Evolutionary conservation across 2,329 filamentous ascomycete genomes (phyloP).

Genomic region (Fusarium papillatum): DNA sequence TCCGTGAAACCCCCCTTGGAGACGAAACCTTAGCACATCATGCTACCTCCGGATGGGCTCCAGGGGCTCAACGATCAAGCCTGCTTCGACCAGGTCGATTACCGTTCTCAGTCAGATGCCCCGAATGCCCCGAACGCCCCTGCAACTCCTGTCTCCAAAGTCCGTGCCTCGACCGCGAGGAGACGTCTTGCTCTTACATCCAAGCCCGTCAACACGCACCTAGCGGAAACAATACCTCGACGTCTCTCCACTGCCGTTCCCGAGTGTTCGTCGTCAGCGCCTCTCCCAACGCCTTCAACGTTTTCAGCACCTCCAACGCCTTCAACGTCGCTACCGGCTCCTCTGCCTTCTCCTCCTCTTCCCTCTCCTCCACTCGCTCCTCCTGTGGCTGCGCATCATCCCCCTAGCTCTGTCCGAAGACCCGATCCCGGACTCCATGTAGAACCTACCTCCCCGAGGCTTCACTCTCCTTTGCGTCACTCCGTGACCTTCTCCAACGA

Average conservation of each 20-base stretch:
- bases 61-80: constrained; percentile 40
- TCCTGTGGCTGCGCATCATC: constrained; percentile 33
- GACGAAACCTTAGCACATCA: constrained; percentile 46
- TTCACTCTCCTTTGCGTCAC: constrained; percentile 48
- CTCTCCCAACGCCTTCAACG: constrained; percentile 21
- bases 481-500: constrained; percentile 44
- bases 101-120: constrained; percentile 39
- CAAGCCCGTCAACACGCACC: constrained; percentile 33
- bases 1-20: constrained; percentile 30
- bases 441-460: constrained; percentile 46
- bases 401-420: constrained; percentile 36
- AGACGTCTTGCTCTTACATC: constrained; percentile 33
- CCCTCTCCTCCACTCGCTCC: constrained; percentile 27
- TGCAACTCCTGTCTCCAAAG: constrained; percentile 36
- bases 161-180: constrained; percentile 31
- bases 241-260: constrained; percentile 32
- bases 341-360: constrained; percentile 6
- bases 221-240: constrained; percentile 37
- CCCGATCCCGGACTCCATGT: constrained; percentile 41
- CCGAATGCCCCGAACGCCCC: constrained; percentile 28
- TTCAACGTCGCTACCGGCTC: constrained; percentile 8
- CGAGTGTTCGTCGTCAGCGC: constrained; percentile 26
- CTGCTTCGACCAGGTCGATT: constrained; percentile 36
- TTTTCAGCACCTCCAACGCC: neutral
- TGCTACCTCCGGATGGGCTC: constrained; percentile 42